Evolutionary conservation across 2,329 filamentous ascomycete species (phyloP), one percentile per base, ranked within the genome.

Genomic region (Stromatinia cepivora): DNA sequence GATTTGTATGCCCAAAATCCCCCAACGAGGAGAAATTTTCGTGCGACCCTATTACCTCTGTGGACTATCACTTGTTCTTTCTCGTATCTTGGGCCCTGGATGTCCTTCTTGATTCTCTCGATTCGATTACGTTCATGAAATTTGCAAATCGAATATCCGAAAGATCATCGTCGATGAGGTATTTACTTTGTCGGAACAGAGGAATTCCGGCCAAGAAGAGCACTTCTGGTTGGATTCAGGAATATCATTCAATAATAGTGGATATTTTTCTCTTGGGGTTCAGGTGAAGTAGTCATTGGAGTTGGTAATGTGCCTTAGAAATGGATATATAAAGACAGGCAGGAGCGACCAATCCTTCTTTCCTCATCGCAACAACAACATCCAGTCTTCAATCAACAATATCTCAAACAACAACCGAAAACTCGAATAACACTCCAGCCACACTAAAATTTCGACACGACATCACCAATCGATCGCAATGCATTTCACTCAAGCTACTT

Each of bases 81-180:
- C 39, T 66, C 63, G 63, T 56, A 56, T 66, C 39, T 66, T 20
- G 22, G 2, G 22, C 6, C 50, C 56, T 66, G 50, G 36, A 25
- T 4, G 34, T 39, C 4, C 11, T 34, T 17, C 39, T 66, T n/a
- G 20, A 34, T 17, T 4, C 25, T 57, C 54, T 52, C 10, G 31
- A 13, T 13, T 39, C 31, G 31, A 52, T 63, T 52, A 52, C 15
- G 31, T 52, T 15, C 45, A 62, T 22, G 45, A 22, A 31, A 42
- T 42, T 42, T n/a, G 11, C 45, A 13, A 62, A 62, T 31, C 45
- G 45, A 48, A 36, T n/a, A 25, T 48, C 28, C 31, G 59, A 25
- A 50, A 62, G 59, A 25, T 62, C 59, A 62, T 62, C 59, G 45
- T 36, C 45, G 46, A 63, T 63, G 61, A 63, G 61, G 46, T 63